Base-by-base conservation (phyloP, 768 basidiomycete genomes). In the Kwoniella bestiolae region DNA sequence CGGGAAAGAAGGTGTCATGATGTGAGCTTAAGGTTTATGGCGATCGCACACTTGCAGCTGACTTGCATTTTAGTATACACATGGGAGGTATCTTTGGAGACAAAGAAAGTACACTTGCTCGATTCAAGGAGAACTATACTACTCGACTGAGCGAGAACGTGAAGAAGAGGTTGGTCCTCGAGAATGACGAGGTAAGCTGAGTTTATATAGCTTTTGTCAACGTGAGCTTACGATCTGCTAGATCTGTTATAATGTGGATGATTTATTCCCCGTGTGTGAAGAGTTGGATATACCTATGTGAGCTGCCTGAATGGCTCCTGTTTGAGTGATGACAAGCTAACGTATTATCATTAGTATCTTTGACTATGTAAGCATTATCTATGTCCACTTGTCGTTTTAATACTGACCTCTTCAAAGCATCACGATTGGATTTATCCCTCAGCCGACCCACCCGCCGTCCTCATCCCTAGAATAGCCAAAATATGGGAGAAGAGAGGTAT, bases 171-270 rank as follows among this genome's bases (percentile, higher is more conserved):
- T 79, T 94, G 23, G 93, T 92, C 1, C 83, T 94, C n/a, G 94
- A 97, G 81, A 97, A 96, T 66, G 94, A 96, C 69, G 94, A 97
- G 83, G 91, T 90, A 62, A 45, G 82, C 74, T 34, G 26, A 28
- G 3, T n/a, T 45, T 11, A 44, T 34, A 25, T 44, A 11, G 18
- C 8, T 21, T 49, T 21, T n/a, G n/a, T n/a, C n/a, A 46, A 21
- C 11, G 32, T 4, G 21, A 18, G 18, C 34, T 45, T 8, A 26
- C 57, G 23, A 23, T 59, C 16, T 8, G 53, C 73, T 44, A 85
- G 84, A 84, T 96, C 69, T 95, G 92, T 74, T 96, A 94, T 80
- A 91, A 87, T 56, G 89, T 90, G 0, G 91, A 91, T 66, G 94
- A 96, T 60, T 83, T 96, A 11, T 83, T 96, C n/a, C 89, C 90